Conservation (phyloP, 805 yeast genomes). For the Metschnikowia dekortorum region DNA sequence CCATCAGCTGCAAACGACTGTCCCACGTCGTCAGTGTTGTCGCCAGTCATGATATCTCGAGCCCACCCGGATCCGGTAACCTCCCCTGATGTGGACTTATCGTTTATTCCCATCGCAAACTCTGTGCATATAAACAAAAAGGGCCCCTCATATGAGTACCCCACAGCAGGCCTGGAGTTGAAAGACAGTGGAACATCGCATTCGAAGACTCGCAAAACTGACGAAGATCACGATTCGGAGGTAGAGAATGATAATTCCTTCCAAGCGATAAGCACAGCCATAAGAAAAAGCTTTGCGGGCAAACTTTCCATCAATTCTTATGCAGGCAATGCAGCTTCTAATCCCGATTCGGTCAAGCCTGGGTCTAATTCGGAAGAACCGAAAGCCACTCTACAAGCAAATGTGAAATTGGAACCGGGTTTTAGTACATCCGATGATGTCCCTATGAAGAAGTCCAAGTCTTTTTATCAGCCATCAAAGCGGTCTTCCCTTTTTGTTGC, state of each 20-base stretch:
- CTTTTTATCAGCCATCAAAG: slow-evolving; percentile 23
- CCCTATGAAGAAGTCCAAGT: neutral
- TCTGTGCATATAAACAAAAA: slow-evolving; percentile 12
- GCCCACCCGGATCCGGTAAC: slow-evolving; percentile 8
- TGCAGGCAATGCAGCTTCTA: neutral
- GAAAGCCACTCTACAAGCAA: neutral
- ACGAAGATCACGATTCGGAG: neutral
- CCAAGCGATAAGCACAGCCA: slow-evolving; percentile 45
- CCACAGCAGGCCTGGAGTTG: neutral
- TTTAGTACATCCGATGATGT: neutral
- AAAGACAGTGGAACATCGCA: neutral
- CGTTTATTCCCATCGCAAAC: slow-evolving; percentile 21
- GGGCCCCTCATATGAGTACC: neutral
- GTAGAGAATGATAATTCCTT: slow-evolving; percentile 35
- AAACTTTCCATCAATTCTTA: slow-evolving; percentile 17
- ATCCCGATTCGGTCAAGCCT: neutral
- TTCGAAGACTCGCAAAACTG: neutral
- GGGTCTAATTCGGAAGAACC: neutral
- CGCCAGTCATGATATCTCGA: slow-evolving; percentile 3
- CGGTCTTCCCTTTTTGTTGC: slow-evolving; percentile 33
- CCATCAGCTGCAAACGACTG: neutral
- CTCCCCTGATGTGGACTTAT: slow-evolving; percentile 20
- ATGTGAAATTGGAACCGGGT: neutral
- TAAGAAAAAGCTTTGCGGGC: slow-evolving; percentile 42
- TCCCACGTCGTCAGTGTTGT: slow-evolving; percentile 1